A percentile compares a stretch with the other conserved stretches of the same genome.
Evolutionary conservation across 805 yeast species (phyloP).

Genomic region (Cyberlindnera maritima): DNA sequence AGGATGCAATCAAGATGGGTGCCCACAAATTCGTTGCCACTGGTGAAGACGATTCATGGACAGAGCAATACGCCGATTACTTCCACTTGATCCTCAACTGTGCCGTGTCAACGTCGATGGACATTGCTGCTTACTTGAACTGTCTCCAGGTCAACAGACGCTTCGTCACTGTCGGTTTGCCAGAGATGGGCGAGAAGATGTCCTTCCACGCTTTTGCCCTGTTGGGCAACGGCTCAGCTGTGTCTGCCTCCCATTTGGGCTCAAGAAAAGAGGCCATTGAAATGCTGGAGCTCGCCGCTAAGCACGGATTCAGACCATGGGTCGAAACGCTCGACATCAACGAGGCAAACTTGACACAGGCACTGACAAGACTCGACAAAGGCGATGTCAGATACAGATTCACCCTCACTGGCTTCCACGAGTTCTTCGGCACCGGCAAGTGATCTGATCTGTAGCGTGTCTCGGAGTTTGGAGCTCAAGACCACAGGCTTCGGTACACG

Average conservation of each 20-base stretch:
- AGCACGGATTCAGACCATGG: constrained; percentile 59
- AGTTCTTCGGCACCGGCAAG: constrained; percentile 32
- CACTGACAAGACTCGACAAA: constrained; percentile 48
- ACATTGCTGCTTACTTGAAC: constrained; percentile 44
- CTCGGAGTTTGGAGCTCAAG: not conserved
- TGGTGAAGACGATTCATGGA: constrained; percentile 44
- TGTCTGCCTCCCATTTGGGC: constrained; percentile 61
- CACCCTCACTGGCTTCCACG: constrained; percentile 53
- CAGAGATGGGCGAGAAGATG: constrained; percentile 41
- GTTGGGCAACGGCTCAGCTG: constrained; percentile 44
- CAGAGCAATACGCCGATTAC: constrained; percentile 27
- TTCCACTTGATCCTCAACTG: constrained; percentile 49
- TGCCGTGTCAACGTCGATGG: constrained; percentile 46
- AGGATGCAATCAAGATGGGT: constrained; percentile 49
- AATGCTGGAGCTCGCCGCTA: constrained; percentile 58
- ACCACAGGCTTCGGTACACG: no score
- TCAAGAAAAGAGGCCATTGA: constrained; percentile 62
- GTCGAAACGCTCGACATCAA: constrained; percentile 55
- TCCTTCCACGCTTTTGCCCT: constrained; percentile 49
- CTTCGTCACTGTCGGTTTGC: constrained; percentile 66
- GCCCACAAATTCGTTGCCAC: constrained; percentile 58
- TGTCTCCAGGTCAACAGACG: constrained; percentile 55
- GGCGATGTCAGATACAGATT: constrained; percentile 65
- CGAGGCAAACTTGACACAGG: constrained; percentile 51
- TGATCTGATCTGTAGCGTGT: not conserved